Conservation (phyloP, 164 flowering plant species). For the Berberis thunbergii region DNA sequence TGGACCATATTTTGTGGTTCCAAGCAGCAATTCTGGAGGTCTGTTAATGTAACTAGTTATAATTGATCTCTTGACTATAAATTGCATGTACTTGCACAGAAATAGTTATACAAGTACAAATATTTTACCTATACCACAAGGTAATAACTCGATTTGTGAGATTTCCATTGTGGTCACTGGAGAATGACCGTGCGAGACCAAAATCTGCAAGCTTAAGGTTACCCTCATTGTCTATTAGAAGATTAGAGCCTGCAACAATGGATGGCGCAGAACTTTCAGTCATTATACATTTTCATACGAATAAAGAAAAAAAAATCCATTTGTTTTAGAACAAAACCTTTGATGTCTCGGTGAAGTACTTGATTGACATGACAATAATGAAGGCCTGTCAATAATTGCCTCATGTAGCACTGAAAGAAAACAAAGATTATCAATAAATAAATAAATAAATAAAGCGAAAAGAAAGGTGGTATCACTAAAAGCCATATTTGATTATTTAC, state of each 20-base stretch:
- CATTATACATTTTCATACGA: not conserved
- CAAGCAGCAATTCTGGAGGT: constrained; percentile 97
- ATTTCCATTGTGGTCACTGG: constrained; percentile 60
- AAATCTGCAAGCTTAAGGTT: constrained; percentile 94
- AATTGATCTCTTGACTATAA: not conserved
- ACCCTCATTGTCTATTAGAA: constrained; percentile 90
- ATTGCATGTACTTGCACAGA: not conserved
- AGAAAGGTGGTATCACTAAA: too few species aligned
- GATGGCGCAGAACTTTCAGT: not conserved
- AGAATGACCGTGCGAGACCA: constrained; percentile 85
- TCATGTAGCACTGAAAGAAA: constrained; percentile 78
- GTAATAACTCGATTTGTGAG: constrained; percentile 95
- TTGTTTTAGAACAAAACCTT: constrained; percentile 38
- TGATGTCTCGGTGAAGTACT: constrained; percentile 96
- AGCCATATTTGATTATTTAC: constrained; percentile 15
- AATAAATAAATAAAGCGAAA: too few species aligned
- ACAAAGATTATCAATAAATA: too few species aligned
- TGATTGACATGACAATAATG: constrained; percentile 89
- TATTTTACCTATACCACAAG: constrained; percentile 84
- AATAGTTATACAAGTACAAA: not conserved
- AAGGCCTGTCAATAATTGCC: constrained; percentile 87
- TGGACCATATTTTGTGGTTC: constrained; percentile 92
- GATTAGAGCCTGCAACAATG: constrained; percentile 72
- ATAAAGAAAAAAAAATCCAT: not conserved
- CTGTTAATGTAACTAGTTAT: constrained; percentile 25